phyloP scores from a whole-genome alignment of 1,284 basidiomycete species.

The Porogramme epimiltina region DNA sequence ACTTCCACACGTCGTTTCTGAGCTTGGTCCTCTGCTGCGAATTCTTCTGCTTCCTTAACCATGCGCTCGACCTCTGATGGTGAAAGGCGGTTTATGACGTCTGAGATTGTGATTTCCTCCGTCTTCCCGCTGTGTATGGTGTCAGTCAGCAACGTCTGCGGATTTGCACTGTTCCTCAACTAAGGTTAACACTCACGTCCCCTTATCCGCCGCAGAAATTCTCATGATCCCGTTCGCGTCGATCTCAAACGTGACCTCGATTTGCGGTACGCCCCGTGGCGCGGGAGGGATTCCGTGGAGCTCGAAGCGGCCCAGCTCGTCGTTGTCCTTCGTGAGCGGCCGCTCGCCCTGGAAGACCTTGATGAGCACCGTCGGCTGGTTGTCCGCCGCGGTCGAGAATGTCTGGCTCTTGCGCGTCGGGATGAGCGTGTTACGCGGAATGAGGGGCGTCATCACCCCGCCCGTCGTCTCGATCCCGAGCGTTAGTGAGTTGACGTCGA shows the following conservation, averaged over 20 bases:
- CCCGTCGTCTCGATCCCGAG: conserved; percentile 99
- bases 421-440: conserved; percentile 95
- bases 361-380: conserved; percentile 90
- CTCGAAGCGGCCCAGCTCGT: conserved; percentile 96
- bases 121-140: conserved; percentile 89
- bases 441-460: conserved; percentile 97
- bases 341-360: conserved; percentile 95
- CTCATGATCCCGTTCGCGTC: conserved; percentile 93
- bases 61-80: conserved; percentile 90
- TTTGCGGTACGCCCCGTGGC: conserved; percentile 93
- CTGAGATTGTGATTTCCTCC: conserved; percentile 89
- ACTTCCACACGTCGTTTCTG: conserved; percentile 89
- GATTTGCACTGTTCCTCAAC: too few relatives aligned
- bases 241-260: conserved; percentile 93
- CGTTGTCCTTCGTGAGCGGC: conserved; percentile 96
- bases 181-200: conserved; percentile 63
- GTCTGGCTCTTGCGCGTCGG: conserved; percentile 98
- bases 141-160: too few relatives aligned
- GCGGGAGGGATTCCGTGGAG: conserved; percentile 91
- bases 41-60: conserved; percentile 89
- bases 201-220: conserved; percentile 88
- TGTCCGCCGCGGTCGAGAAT: conserved; percentile 97
- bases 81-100: conserved; percentile 81
- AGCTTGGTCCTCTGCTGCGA: conserved; percentile 82
- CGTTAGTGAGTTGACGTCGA: conserved; percentile 93